These are phyloP conservation scores for Macrolepiota dolichaula DNA, from an alignment of 768 basidiomycete genomes.

Conservation along the genomic window DNA sequence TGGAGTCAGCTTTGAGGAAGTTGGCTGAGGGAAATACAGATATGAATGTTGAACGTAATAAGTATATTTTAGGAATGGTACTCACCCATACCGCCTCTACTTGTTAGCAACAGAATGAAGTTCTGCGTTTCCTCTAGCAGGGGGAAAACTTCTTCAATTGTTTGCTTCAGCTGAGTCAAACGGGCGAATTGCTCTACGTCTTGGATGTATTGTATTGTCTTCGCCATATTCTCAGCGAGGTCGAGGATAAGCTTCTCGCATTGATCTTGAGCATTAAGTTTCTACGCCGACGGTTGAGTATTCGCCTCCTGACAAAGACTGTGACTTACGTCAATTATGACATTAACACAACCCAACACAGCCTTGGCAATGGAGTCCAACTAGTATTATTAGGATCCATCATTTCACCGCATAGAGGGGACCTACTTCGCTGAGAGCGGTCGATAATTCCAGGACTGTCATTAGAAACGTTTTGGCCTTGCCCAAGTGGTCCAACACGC, in stretches of 20 bases:
- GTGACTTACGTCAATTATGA: constrained; percentile 16
- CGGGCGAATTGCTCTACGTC: constrained; percentile 22
- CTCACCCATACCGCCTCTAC: constrained; percentile 12
- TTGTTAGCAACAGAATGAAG: constrained; percentile 17
- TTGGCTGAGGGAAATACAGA: constrained; percentile 2
- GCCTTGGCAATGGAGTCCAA: constrained; percentile 19
- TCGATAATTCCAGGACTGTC: constrained; percentile 11
- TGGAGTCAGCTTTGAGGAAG: constrained; percentile 9
- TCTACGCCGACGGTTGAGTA: constrained; percentile 1
- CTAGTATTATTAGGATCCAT: not conserved
- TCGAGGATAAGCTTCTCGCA: constrained; percentile 13
- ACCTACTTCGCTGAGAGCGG: constrained; percentile 17
- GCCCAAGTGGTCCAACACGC: constrained; percentile 17
- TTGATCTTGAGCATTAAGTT: constrained; percentile 15
- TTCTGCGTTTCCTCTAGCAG: constrained; percentile 21
- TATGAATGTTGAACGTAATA: not conserved
- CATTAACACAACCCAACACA: constrained; percentile 18
- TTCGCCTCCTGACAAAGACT: not conserved
- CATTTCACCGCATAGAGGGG: not conserved
- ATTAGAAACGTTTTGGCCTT: constrained; percentile 14
- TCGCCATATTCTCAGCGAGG: constrained; percentile 20
- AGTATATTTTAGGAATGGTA: not conserved
- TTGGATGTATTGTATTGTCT: constrained; percentile 19
- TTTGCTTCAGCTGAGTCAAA: constrained; percentile 17
- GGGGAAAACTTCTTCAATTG: constrained; percentile 19